Base-by-base conservation (phyloP, 2,329 filamentous ascomycete species). In the Fusarium paranaense region DNA sequence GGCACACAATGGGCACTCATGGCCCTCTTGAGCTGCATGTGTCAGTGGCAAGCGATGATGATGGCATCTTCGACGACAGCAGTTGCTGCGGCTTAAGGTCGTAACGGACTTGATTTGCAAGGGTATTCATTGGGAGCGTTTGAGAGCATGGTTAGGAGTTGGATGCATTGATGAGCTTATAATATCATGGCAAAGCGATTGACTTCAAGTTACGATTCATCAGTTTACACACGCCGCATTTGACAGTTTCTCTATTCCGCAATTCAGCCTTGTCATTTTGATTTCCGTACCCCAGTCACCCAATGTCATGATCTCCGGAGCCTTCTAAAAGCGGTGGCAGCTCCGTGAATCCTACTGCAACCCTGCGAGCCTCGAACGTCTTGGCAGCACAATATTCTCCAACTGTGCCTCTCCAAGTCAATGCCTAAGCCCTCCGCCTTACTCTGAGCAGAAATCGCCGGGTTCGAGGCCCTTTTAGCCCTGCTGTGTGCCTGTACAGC, bases 1-100 rank as follows among this genome's bases (percentile, higher is more conserved):
- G 72, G 75, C 0, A 52, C 59, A 6, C 62, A 69, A 11, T 78
- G 72, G 73, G 52, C 50, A 10, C 30, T 72, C 2, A 78, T 74
- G 70, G 71, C 67, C 2, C 37, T 75, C 6, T 58, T 74, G 70
- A 78, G 68, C n/a, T 70, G 61, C 22, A 32, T 72, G 50, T 77
- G 69, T 2, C 70, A 69, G 10, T 75, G 64, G 64, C 52, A 74
- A 16, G 66, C 52, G 22, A 30, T 6, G 10, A 67, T 70, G 57
- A 20, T 37, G 30, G 20, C 11, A 52, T n/a, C 33, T 5, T 25
- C 22, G 22, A 50, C 56, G 4, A 4, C 32, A 30, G 57, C 3
- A 59, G 14, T 32, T 2, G 65, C 37, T 6, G 66, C 58, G 30
- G 32, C 56, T 67, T 50, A 6, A 52, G 11, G 18, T 30, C 10